phyloP scores from a whole-genome alignment of 2,329 filamentous ascomycete species.

The Cordyceps tenuipes region DNA sequence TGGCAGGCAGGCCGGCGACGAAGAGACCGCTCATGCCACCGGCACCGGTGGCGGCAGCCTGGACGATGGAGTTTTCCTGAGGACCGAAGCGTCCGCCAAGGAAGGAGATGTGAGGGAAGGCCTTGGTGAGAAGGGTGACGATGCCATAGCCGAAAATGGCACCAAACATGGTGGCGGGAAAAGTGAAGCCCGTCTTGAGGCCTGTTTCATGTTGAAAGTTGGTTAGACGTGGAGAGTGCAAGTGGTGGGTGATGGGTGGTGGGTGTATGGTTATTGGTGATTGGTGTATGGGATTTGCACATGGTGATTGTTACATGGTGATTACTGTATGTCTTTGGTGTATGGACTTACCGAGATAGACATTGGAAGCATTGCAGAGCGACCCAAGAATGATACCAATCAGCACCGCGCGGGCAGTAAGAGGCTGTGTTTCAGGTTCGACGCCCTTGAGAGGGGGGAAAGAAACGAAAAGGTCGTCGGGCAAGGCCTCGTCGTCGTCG shows the following conservation, averaged over 20 bases:
- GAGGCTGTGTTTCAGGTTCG: constrained; percentile 34
- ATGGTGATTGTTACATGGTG: not conserved
- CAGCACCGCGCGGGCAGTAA: constrained; percentile 48
- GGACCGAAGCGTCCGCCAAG: constrained; percentile 49
- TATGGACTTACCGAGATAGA: constrained; percentile 43
- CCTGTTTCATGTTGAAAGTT: constrained; percentile 20
- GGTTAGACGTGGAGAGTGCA: too few relatives aligned
- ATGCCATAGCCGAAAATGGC: constrained; percentile 54
- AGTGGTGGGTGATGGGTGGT: not conserved
- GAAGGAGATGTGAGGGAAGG: constrained; percentile 39
- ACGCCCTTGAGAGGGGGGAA: constrained; percentile 33
- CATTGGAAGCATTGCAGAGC: constrained; percentile 53
- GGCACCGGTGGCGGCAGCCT: constrained; percentile 51
- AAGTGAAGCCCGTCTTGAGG: constrained; percentile 44
- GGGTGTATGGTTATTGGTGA: not conserved
- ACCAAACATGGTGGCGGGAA: constrained; percentile 39
- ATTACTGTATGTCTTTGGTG: too few relatives aligned
- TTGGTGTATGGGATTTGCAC: too few relatives aligned
- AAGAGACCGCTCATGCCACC: constrained; percentile 51
- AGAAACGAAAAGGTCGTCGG: constrained; percentile 26
- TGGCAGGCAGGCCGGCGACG: constrained; percentile 50
- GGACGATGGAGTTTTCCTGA: constrained; percentile 54
- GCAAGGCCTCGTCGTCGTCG: constrained; percentile 17
- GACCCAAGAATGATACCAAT: constrained; percentile 48
- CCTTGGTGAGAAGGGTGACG: constrained; percentile 43